Conservation (phyloP, 495 filamentous ascomycete species). For the Echria macrotheca region DNA sequence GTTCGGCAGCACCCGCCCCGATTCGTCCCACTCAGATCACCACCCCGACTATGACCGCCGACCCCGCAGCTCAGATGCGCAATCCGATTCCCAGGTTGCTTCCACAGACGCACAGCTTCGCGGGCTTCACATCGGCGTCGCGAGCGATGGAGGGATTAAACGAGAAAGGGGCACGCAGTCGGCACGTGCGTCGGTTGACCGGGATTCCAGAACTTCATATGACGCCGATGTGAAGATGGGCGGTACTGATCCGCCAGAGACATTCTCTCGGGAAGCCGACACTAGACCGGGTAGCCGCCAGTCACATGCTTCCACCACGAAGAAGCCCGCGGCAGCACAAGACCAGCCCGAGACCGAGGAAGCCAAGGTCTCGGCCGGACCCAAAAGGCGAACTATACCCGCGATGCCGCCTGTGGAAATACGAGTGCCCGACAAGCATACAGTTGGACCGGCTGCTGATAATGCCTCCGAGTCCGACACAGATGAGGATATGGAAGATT, state of each 20-base stretch:
- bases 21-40: slow-evolving; percentile 37
- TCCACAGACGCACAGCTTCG: slow-evolving; percentile 28
- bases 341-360: background rate
- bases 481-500: slow-evolving; percentile 48
- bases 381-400: slow-evolving; percentile 11
- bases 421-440: slow-evolving; percentile 27
- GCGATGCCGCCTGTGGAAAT: slow-evolving; percentile 13
- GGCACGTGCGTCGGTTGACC: slow-evolving; percentile 33
- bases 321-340: background rate
- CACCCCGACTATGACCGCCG: slow-evolving; percentile 34
- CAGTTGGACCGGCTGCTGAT: slow-evolving; percentile 21
- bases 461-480: slow-evolving; percentile 44
- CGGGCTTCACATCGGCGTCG: slow-evolving; percentile 27
- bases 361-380: background rate
- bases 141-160: slow-evolving; percentile 29
- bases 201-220: slow-evolving; percentile 22
- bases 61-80: slow-evolving; percentile 43
- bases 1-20: slow-evolving; percentile 24
- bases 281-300: background rate
- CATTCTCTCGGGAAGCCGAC: slow-evolving; percentile 1
- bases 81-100: slow-evolving; percentile 28
- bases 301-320: background rate
- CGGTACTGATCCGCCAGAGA: slow-evolving; percentile 11
- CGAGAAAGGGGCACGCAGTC: slow-evolving; percentile 35
- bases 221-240: slow-evolving; percentile 19